Conservation (phyloP, 1,284 basidiomycete genomes). For the Coniferiporia weirii region DNA sequence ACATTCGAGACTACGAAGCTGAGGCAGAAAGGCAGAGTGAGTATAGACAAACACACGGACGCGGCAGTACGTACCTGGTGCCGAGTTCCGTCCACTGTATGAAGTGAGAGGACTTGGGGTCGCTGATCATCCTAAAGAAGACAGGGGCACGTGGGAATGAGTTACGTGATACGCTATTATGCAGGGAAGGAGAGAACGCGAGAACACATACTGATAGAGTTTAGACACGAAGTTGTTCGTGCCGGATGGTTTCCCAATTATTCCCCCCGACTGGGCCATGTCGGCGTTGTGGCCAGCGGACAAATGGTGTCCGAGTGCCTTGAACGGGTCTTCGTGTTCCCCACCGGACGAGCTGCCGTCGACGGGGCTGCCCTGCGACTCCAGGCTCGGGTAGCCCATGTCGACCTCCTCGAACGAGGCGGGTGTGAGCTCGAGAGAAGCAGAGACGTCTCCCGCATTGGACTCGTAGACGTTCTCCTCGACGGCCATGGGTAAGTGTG, state of each 20-base stretch:
- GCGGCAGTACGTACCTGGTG: conserved; percentile 42
- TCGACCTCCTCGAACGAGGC: conserved; percentile 39
- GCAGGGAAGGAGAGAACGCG: conserved; percentile 2
- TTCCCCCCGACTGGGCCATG: conserved; percentile 36
- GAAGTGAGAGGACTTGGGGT: conserved; percentile 69
- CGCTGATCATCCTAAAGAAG: conserved; percentile 69
- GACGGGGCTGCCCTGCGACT: conserved; percentile 44
- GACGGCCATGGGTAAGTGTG: not conserved
- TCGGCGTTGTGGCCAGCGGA: conserved; percentile 17
- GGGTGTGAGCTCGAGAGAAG: conserved; percentile 26
- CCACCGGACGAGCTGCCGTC: conserved; percentile 49
- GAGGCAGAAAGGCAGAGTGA: not conserved
- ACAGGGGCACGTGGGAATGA: not conserved
- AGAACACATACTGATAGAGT: conserved; percentile 64
- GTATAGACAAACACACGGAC: not conserved
- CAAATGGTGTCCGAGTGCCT: conserved; percentile 10
- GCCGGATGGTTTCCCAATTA: conserved; percentile 59
- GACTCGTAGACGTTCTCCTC: conserved; percentile 13
- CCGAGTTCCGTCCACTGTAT: conserved; percentile 76
- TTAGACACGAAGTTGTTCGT: conserved; percentile 82
- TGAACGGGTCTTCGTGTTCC: conserved; percentile 29
- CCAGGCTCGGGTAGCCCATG: conserved; percentile 34
- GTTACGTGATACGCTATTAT: not conserved
- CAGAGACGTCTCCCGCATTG: not conserved
- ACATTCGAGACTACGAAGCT: conserved; percentile 79